Conservation (phyloP, 1,139 yeast genomes). For the Suzukiozyma palmioleophila region DNA sequence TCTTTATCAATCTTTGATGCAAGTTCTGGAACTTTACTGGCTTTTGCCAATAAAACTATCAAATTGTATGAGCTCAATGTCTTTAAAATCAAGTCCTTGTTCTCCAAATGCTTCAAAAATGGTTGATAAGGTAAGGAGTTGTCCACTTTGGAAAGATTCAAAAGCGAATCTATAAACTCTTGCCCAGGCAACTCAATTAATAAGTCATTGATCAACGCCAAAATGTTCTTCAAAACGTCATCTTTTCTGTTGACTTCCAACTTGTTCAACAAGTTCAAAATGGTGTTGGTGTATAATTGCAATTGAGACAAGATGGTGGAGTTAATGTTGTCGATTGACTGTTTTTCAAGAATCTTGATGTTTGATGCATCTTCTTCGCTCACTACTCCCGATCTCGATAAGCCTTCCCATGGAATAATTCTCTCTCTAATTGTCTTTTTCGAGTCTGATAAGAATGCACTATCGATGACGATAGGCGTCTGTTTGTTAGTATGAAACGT, state of each 20-base stretch:
- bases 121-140: conserved; percentile 53
- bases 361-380: conserved; percentile 61
- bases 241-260: conserved; percentile 43
- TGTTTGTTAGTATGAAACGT: conserved; percentile 9
- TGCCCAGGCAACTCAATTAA: conserved; percentile 38
- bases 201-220: conserved; percentile 66
- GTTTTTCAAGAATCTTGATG: conserved; percentile 62
- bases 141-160: conserved; percentile 43
- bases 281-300: conserved; percentile 52
- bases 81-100: conserved; percentile 43
- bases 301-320: conserved; percentile 41
- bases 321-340: conserved; percentile 34
- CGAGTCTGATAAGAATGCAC: conserved; percentile 68
- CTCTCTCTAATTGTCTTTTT: conserved; percentile 73
- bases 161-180: conserved; percentile 42
- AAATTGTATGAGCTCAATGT: conserved; percentile 44
- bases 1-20: conserved; percentile 21
- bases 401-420: conserved; percentile 91
- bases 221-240: conserved; percentile 71
- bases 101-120: conserved; percentile 47
- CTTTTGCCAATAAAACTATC: conserved; percentile 33
- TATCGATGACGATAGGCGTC: conserved; percentile 43
- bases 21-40: conserved; percentile 11
- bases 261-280: conserved; percentile 53
- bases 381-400: conserved; percentile 70